Conservation (phyloP, 2,329 filamentous ascomycete genomes). For the Ophiocordyceps camponoti-leonardi region DNA sequence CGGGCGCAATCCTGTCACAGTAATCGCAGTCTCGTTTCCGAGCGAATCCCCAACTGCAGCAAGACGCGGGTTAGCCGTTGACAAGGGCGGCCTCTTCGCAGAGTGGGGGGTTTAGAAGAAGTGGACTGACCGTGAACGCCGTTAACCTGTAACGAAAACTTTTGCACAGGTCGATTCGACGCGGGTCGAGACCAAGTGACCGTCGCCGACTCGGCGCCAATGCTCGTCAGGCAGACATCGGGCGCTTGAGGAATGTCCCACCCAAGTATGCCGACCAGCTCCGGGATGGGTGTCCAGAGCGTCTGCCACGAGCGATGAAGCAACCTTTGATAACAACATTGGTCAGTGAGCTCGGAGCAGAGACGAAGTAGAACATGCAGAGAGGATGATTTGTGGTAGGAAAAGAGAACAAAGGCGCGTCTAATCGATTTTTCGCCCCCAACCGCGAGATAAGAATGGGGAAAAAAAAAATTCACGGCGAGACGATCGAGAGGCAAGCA, state of each 20-base stretch:
- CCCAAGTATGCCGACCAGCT: conserved; percentile 78
- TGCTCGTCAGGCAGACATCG: conserved; percentile 76
- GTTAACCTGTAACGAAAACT: conserved; percentile 86
- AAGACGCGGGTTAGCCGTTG: not conserved
- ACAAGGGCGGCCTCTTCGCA: not conserved
- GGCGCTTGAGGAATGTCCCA: conserved; percentile 86
- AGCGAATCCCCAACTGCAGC: conserved; percentile 61
- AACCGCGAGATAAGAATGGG: conserved; percentile 1
- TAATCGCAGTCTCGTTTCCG: conserved; percentile 42
- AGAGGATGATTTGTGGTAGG: not conserved
- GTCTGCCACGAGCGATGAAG: conserved; percentile 76
- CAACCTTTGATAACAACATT: conserved; percentile 39
- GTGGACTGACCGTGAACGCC: conserved; percentile 59
- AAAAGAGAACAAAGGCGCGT: not conserved
- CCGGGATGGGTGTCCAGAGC: conserved; percentile 75
- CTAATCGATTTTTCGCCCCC: not conserved
- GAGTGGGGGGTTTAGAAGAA: not conserved
- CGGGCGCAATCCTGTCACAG: conserved; percentile 73
- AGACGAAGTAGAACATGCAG: not conserved
- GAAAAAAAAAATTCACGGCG: conserved; percentile 1
- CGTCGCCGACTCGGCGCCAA: conserved; percentile 72
- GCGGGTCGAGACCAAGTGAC: conserved; percentile 76
- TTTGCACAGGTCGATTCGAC: conserved; percentile 50
- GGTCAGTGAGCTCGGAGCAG: not conserved
- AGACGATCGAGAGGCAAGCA: not conserved